Percentiles rank a stretch among this genome's conserved stretches.
These are phyloP conservation scores for Metrosideros polymorpha DNA, from an alignment of 441 rosid species.

Conservation along the genomic window DNA sequence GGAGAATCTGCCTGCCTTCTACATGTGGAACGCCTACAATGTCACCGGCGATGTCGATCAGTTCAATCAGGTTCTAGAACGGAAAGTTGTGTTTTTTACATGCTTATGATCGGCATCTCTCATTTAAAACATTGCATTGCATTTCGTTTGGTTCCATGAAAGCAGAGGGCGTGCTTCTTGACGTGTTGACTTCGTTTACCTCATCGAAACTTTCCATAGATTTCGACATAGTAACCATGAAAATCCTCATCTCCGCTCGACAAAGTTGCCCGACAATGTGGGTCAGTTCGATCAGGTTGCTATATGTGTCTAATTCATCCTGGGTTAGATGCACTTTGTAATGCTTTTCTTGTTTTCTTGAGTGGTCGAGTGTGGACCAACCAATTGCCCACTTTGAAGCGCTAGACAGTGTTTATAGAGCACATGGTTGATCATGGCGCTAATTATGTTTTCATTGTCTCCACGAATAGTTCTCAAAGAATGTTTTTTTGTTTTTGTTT, in stretches of 20 bases:
- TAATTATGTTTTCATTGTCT: not conserved
- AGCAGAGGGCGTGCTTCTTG: not conserved
- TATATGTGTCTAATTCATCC: too few species aligned
- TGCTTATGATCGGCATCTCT: not conserved
- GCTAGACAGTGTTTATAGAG: too few species aligned
- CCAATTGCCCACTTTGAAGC: too few species aligned
- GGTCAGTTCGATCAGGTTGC: too few species aligned
- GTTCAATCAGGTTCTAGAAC: not conserved
- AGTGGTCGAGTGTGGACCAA: too few species aligned
- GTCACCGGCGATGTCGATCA: not conserved
- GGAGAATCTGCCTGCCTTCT: accelerated
- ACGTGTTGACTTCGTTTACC: not conserved
- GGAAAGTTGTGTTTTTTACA: not conserved
- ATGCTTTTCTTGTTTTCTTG: too few species aligned
- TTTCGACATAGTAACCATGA: too few species aligned
- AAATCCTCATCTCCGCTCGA: too few species aligned
- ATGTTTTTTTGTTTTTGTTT: not conserved
- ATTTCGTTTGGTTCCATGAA: too few species aligned
- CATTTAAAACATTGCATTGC: not conserved
- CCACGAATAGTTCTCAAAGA: not conserved
- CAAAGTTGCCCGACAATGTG: too few species aligned
- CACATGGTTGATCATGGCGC: not conserved
- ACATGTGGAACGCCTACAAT: accelerated
- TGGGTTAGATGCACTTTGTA: too few species aligned
- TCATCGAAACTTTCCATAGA: too few species aligned